Evolutionary conservation across 805 yeast species (phyloP), one percentile per base, ranked within the genome.

Genomic region (Metschnikowia proteae): DNA sequence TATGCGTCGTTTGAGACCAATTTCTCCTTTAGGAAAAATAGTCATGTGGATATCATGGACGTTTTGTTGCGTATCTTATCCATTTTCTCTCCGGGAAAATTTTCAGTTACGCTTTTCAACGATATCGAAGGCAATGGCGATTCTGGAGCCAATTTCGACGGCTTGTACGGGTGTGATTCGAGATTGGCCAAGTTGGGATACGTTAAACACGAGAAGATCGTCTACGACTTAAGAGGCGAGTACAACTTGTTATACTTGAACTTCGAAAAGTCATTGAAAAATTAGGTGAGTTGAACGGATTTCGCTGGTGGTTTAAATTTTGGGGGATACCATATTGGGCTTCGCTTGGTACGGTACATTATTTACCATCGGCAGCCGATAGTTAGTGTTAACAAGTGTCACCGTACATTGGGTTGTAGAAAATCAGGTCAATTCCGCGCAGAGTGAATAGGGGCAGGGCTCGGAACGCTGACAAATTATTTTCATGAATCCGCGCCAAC

Each of bases 1-100:
- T 92, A 92, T 67, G 98, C 98, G 4, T 87, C 96, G 7, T 94
- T 94, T 66, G 98, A 94, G 65, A 83, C 97, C 22, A 92, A 88
- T 65, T 88, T 83, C 36, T 84, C 86, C 6, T 73, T 73, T 44
- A 70, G 79, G 8, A 57, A 54, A 43, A 53, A 67, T 39, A 34
- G 45, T 27, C 38, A 56, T 58, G 70, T 72, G 34, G 67, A 74
- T 53, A 79, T 84, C 58, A 62, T 75, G 30, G 77, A 76, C n/a
- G 82, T 88, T 7, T 65, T 88, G 52, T 56, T 68, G 37, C 79
- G 78, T 35, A 84, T 90, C 2, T 71, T 90, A 55, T 60, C 67
- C 4, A 76, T 86, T 28, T 84, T 92, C 65, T 74, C 74, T 48
- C 98, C 98, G 2, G 81, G 82, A 22, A 83, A 81, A 61, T 89